A percentile compares a stretch with the other conserved stretches of the same genome.
These are phyloP conservation scores for Fusarium tuaranense DNA, from an alignment of 2,329 filamentous ascomycete genomes.

Conservation along the genomic window DNA sequence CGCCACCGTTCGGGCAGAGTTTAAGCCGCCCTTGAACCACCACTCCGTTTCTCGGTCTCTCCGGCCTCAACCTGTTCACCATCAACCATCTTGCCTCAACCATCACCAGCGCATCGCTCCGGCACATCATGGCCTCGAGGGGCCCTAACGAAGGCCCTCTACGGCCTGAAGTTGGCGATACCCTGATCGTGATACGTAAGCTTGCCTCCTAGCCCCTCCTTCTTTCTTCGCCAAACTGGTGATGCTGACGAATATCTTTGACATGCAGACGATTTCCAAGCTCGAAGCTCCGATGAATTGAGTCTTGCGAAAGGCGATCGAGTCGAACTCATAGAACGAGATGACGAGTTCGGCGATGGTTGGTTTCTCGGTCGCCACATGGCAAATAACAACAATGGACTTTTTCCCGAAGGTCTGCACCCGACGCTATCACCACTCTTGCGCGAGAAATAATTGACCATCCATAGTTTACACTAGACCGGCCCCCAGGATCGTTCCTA, in stretches of 20 bases:
- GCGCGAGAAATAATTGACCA: constrained; percentile 38
- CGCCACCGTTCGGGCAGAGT: constrained; percentile 35
- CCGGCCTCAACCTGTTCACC: constrained; percentile 33
- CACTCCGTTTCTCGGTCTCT: constrained; percentile 33
- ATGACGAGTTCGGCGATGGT: constrained; percentile 90
- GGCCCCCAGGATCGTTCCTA: constrained; percentile 59
- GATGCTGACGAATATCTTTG: constrained; percentile 24
- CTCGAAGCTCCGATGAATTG: constrained; percentile 92
- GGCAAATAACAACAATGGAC: constrained; percentile 77
- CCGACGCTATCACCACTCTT: constrained; percentile 16
- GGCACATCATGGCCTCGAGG: constrained; percentile 58
- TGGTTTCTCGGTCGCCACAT: constrained; percentile 85
- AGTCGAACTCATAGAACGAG: constrained; percentile 84
- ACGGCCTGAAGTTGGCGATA: constrained; percentile 73
- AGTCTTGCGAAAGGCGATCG: constrained; percentile 87
- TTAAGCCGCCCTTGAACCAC: constrained; percentile 39
- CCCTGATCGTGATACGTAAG: constrained; percentile 79
- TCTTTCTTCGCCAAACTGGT: constrained; percentile 10
- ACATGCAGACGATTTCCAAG: constrained; percentile 84
- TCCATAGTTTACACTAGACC: constrained; percentile 70
- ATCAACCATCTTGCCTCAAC: constrained; percentile 28
- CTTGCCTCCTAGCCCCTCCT: constrained; percentile 43
- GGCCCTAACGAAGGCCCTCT: constrained; percentile 49
- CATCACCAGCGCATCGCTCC: constrained; percentile 32
- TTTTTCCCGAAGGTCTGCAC: constrained; percentile 83